Evolutionary conservation across 805 yeast species (phyloP), one percentile per base, ranked within the genome.

Genomic region (Candida krabiensis): DNA sequence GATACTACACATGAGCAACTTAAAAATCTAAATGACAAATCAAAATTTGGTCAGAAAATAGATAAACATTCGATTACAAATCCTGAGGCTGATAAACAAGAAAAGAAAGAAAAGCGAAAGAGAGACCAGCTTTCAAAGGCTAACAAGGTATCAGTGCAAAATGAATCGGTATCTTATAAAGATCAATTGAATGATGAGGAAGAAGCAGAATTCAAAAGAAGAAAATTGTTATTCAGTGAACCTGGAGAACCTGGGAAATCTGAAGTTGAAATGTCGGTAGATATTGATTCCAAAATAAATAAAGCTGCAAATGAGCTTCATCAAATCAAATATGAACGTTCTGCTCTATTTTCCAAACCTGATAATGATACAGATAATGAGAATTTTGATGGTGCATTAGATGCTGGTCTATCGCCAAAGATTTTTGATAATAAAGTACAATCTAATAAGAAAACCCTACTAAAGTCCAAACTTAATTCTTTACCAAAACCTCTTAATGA

Each of bases 1-100:
- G 90, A 85, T 52, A 78, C 80, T 0, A 52, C 68, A 0, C 77
- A 73, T n/a, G 97, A 90, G 56, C 61, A 62, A 11, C 50, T 49
- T 11, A 44, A 47, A 3, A 78, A 80, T 41, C 53, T 53, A 2
- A 41, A 41, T 6, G 71, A 67, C 1, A 58, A 67, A 29, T 43
- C 42, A 1, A 59, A 55, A 14, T 85, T 77, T 58, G 74, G 71
- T 38, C 57, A 52, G 5, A 49, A 54, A 4, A 77, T 80, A 0
- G 60, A 67, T 2, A 55, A 55, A 13, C 54, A 59, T 16, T 86
- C 86, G 4, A 50, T 78, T 6, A 53, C 61, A 17, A 61, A 71
- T 26, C 57, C 63, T 34, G 70, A 67, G 19, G 58, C 55, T 15
- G 60, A 58, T 12, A 59, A 57, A 9, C 63, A 67, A 35, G 47